Evolutionary conservation across 306 rosid species (phyloP).

Genomic region (Cicer pinnatifidum): DNA sequence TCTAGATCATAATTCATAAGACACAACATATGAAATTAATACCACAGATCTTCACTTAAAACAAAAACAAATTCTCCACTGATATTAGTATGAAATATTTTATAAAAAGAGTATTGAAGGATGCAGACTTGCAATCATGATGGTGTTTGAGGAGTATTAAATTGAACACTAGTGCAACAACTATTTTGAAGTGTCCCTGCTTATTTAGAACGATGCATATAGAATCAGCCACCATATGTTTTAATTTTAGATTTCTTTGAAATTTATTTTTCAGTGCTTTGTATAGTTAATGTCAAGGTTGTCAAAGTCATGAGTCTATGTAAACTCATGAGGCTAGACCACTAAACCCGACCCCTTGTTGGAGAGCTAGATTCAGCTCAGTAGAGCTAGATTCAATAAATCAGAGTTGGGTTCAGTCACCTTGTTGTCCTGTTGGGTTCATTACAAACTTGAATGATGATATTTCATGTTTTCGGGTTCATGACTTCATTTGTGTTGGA

Average conservation of each 20-base stretch:
- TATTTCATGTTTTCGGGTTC: background rate
- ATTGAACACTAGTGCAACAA: background rate
- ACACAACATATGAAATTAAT: background rate
- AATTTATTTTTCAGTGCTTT: background rate
- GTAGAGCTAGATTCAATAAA: background rate
- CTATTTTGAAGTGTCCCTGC: background rate
- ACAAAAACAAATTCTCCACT: background rate
- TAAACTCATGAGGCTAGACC: background rate
- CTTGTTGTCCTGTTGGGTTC: background rate
- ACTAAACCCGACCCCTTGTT: background rate
- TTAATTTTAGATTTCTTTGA: background rate
- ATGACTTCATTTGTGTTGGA: background rate
- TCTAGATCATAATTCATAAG: background rate
- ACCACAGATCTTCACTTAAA: background rate
- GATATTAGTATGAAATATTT: background rate
- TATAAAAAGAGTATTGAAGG: background rate
- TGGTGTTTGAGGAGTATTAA: background rate
- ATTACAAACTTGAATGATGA: background rate
- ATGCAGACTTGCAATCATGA: background rate
- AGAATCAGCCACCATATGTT: background rate
- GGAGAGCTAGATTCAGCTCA: background rate
- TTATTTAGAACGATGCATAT: background rate
- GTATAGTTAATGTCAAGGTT: background rate
- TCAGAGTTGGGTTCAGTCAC: background rate
- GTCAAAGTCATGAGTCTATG: background rate